Base-by-base conservation (phyloP, 2,329 filamentous ascomycete genomes). In the Diaporthe ilicicola region DNA sequence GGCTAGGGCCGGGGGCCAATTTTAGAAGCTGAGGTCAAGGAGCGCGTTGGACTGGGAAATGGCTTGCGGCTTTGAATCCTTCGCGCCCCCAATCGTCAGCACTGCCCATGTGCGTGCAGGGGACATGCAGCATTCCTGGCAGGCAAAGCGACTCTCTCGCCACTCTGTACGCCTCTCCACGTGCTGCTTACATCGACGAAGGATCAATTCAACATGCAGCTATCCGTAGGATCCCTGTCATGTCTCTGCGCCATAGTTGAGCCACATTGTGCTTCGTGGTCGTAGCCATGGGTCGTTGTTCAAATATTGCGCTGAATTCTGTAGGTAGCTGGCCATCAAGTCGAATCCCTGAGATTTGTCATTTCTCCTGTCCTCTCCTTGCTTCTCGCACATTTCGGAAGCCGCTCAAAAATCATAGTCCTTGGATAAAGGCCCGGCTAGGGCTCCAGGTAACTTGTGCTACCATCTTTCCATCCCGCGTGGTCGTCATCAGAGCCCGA, bases 1-100 rank as follows among this genome's bases (percentile, higher is more conserved):
- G 59, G 59, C 59, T 1, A 22, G 44, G 42, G 50, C 27, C 15
- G 29, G 44, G 13, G 27, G 3, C 59, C 59, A 50, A 50, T 50
- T 64, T 64, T 64, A 64, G 59, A 64, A 64, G 59, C 59, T 50
- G 44, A 64, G 29, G 29, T 29, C 32, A 34, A 24, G 37, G 15
- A 24, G 59, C 46, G 42, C 51, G 51, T 48, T 10, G 29, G 17
- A 56, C n/a, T 22, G 27, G 29, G 44, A 27, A 22, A 15, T 9
- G 27, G 13, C 59, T 37, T 37, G 59, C 12, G 59, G 59, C 29
- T 50, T 37, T 27, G 59, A 37, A 64, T 64, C 59, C 59, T 64
- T 50, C 29, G 29, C 42, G 39, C 59, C 59, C 59, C 44, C 48
- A 64, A 12, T 19, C 56, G 5, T 39, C 56, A 46, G 12, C 27